phyloP scores from a whole-genome alignment of 2,329 filamentous ascomycete genomes.

The Colletotrichum magnum region DNA sequence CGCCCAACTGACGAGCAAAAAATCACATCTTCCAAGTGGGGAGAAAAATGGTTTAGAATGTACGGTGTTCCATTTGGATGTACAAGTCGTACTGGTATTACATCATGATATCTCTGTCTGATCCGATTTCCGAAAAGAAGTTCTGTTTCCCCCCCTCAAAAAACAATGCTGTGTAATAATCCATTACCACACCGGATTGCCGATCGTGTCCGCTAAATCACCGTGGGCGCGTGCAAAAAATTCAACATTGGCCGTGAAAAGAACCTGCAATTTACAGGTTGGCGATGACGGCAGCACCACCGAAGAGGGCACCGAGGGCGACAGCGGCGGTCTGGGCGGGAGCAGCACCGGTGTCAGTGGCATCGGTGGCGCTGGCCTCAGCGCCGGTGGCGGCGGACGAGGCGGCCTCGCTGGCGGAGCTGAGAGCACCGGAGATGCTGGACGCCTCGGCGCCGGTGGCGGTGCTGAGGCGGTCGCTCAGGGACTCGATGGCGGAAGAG shows the following conservation, averaged over 20 bases:
- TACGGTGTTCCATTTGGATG: slow-evolving; percentile 27
- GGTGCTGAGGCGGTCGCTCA: slow-evolving; percentile 47
- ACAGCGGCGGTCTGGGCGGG: slow-evolving; percentile 58
- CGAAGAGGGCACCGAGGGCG: slow-evolving; percentile 62
- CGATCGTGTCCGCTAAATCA: slow-evolving; percentile 13
- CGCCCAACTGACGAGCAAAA: background rate
- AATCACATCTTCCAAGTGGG: background rate
- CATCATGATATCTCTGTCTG: slow-evolving; percentile 32
- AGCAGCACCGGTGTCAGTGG: slow-evolving; percentile 44
- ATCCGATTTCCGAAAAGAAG: slow-evolving; percentile 9
- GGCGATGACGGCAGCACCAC: slow-evolving; percentile 60
- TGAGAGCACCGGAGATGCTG: slow-evolving; percentile 40
- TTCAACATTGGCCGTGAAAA: background rate
- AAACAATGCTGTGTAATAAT: slow-evolving; percentile 32
- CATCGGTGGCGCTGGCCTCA: slow-evolving; percentile 38
- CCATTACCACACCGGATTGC: slow-evolving; percentile 8
- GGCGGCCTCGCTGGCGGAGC: slow-evolving; percentile 6
- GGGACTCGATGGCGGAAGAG: slow-evolving; percentile 39
- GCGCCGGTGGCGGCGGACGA: slow-evolving; percentile 37
- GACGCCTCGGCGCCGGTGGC: slow-evolving; percentile 30
- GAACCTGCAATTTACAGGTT: slow-evolving; percentile 55
- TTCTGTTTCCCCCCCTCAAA: background rate
- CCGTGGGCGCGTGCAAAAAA: slow-evolving; percentile 1
- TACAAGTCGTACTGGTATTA: slow-evolving; percentile 40
- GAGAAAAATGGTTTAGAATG: background rate